A percentile compares a stretch with the other conserved stretches of the same genome.
Evolutionary conservation across 768 basidiomycete species (phyloP).

Genomic region (Phylloporus sp.): DNA sequence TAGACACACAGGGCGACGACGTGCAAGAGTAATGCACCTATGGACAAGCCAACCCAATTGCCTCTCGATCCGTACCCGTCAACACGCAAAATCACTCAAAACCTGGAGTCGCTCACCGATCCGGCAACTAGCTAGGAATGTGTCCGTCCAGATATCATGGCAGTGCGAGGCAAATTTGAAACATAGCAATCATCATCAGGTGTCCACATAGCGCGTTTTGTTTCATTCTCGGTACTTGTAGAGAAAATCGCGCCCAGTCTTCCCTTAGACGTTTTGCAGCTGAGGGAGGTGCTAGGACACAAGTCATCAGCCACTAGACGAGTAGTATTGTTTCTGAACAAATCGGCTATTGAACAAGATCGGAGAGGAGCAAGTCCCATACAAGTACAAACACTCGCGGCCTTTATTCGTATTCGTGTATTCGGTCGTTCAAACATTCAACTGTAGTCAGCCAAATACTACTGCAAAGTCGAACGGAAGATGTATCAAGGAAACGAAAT

Average conservation of each 20-base stretch:
- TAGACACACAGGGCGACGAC: slow-evolving; percentile 59
- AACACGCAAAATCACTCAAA: background rate
- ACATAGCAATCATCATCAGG: slow-evolving; percentile 40
- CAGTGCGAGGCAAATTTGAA: background rate
- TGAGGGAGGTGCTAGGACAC: background rate
- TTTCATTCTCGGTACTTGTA: slow-evolving; percentile 19
- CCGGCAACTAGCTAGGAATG: slow-evolving; percentile 61
- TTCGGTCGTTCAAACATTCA: no score
- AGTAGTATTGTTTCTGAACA: background rate
- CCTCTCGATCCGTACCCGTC: slow-evolving; percentile 25
- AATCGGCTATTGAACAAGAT: background rate
- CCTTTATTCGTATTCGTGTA: no score
- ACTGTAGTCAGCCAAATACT: no score
- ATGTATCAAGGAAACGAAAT: no score
- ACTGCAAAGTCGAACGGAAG: no score
- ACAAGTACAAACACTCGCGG: no score
- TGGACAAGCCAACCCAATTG: slow-evolving; percentile 55
- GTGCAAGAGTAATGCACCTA: slow-evolving; percentile 57
- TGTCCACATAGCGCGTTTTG: slow-evolving; percentile 41
- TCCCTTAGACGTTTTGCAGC: background rate
- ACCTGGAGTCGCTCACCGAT: slow-evolving; percentile 33
- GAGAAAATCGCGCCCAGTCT: slow-evolving; percentile 7
- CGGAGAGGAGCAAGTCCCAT: no score
- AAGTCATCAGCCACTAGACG: background rate
- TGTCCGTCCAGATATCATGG: slow-evolving; percentile 50